Conservation (phyloP, 2,329 filamentous ascomycete species). For the Diaporthe ampelina region DNA sequence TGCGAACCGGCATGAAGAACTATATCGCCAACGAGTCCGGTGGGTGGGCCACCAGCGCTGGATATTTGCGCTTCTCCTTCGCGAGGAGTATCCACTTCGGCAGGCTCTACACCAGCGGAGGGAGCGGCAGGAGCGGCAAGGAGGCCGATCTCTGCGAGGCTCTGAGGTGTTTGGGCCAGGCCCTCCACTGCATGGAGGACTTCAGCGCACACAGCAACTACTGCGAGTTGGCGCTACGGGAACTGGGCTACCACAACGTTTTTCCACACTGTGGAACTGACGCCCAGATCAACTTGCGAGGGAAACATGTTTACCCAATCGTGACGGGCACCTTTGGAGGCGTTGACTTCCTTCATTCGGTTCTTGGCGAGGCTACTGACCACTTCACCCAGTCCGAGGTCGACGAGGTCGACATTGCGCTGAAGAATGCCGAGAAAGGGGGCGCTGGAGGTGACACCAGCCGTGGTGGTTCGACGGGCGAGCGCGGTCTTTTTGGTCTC, state of each 20-base stretch:
- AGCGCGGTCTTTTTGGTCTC: constrained; percentile 51
- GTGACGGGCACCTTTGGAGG: constrained; percentile 83
- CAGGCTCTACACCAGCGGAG: constrained; percentile 78
- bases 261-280: constrained; percentile 80
- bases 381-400: constrained; percentile 89
- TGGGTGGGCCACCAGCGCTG: constrained; percentile 89
- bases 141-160: constrained; percentile 87
- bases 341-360: constrained; percentile 87
- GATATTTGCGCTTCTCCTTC: constrained; percentile 84
- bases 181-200: constrained; percentile 83
- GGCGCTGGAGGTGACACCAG: constrained; percentile 49
- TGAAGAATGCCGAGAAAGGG: constrained; percentile 73
- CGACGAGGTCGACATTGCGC: constrained; percentile 81
- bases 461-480: constrained; percentile 40
- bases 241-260: constrained; percentile 77
- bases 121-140: constrained; percentile 71
- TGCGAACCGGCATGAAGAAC: constrained; percentile 95
- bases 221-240: constrained; percentile 81
- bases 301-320: constrained; percentile 78
- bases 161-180: constrained; percentile 81
- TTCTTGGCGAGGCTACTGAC: constrained; percentile 82
- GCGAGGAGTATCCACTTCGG: constrained; percentile 83
- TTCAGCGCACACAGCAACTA: constrained; percentile 89
- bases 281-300: constrained; percentile 76
- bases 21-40: constrained; percentile 95